Evolutionary conservation across 106 monocot genomes (phyloP), one percentile per base, ranked within the genome.

Genomic region (Allium fistulosum): DNA sequence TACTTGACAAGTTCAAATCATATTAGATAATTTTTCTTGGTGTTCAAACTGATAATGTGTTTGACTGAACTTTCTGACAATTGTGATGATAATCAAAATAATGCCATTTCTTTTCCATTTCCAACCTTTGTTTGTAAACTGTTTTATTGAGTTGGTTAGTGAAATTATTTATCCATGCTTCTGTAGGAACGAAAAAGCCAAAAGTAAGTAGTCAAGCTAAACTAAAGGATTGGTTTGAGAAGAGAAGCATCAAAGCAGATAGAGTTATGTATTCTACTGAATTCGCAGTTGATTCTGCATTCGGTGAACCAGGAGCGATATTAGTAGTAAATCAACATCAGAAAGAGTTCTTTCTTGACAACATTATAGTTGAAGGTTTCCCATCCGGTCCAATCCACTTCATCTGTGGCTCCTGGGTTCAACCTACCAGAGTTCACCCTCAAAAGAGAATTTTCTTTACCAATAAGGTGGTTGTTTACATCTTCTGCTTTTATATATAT

Each of bases 341-440:
- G 22, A 89, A 68, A 50, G 97, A 99, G 78, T 80, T 99, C 71
- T 99, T 68, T 79, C 56, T 99, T 18, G 92, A 93, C 63, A 91
- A 58, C 78, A 83, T 97, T 27, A 81, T 85, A 14, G 81, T 99
- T 11, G 87, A 92, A 57, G 89, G 92, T 9, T 99, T 93, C 76
- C 52, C 79, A 12, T 78, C 71, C 55, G 93, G 81, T 51, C 80
- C 89, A 0, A 72, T 87, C 46, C 87, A 87, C 74, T 90, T 99
- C 83, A 64, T 77, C 49, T 99, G 99, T 83, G 69, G 87, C 68
- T 99, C 99, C 9, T 99, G 99, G 99, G 83, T 99, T 16, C 93
- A 93, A 45, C 74, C 99, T 17, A 48, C 58, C 9, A 71, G 68
- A 49, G 72, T 85, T 26, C 48, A 78, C 53, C 82, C 77, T n/a